Base-by-base conservation (phyloP, 2,329 filamentous ascomycete species). In the Epicoccum nigrum region DNA sequence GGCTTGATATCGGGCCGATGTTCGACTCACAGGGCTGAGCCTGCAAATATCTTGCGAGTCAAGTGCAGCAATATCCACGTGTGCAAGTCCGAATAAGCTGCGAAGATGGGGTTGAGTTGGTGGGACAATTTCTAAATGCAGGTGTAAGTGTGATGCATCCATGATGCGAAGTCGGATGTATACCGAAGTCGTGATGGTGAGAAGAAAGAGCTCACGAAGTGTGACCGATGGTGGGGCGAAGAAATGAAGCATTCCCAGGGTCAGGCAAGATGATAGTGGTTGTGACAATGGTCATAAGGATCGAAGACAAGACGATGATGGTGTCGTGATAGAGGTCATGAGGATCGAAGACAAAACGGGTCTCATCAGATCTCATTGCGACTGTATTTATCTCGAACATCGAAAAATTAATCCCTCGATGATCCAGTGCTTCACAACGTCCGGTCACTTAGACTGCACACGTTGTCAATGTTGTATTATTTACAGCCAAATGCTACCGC, bases 1-100 rank as follows among this genome's bases (percentile, higher is more conserved):
- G 28, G 25, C 15, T 15, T 42, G 48, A 46, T 42, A 32, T 40
- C 48, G 48, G 48, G 17, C 49, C 49, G 43, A 52, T 4, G 13
- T 21, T 21, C 12, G 2, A 11, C 17, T 28, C 41, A 32, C 48
- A 52, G 33, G 44, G 49, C 49, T 52, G 49, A 47, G 38, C n/a
- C 28, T 46, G 43, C 19, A 7, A 27, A 7, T 12, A 12, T 34
- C 17, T 25, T 28, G 21, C 49, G 38, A 52, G 49, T 44, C 49
- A 47, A 16, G 32, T 25, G 7, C n/a, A n/a, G 19, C 21, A 27
- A 35, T 51, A 32, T 42, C 48, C 35, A 25, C 37, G 42, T 35
- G 23, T 31, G 25, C 25, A 31, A 21, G 15, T 6, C 37, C 49
- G 43, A 20, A 17, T 38, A 38, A 23, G 38, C 3, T 19, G 38